Base-by-base conservation (phyloP, 495 filamentous ascomycete genomes). In the Hypoxylon crocopeplum region DNA sequence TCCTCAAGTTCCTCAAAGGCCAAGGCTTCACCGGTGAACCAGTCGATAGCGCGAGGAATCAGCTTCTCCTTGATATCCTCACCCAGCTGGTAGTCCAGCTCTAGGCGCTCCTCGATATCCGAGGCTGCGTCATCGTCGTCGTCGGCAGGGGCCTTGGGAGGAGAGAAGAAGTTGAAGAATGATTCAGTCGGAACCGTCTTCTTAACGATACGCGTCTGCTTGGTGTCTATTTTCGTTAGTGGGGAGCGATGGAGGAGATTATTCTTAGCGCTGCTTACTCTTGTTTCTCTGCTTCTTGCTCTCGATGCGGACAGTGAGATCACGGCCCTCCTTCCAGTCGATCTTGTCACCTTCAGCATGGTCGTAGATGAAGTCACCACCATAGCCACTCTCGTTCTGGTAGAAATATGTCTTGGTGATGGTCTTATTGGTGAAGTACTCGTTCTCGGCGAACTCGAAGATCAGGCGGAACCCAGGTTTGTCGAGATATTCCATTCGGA, bases 61-160 rank as follows among this genome's bases (percentile, higher is more conserved):
- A 99, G 83, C 77, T 99, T 99, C 83, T 99, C 95, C 81, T 99
- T 99, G 74, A 99, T 97, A 72, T 99, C 95, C 77, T 99, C 95
- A 49, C 95, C 95, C 39, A 99, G 89, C 74, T 97, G 93, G 72
- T 99, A 99, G 74, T 99, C 95, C 45, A 99, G 87, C 79, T 99
- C 95, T 20, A 99, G 83, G 56, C 95, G 93, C 79, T 96, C 93
- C 79, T 98, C 95, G 56, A 99, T 95, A 69, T 98, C 95, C 32
- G 85, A 88, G 29, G 88, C 83, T 48, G 88, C 85, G 57, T 96
- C 92, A 47, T 87, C 85, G 38, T 86, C 86, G 19, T 89, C 86
- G 22, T 88, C 86, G 32, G 77, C 80, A 3, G 93, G 95, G 44
- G 91, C 87, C 76, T 91, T 90, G 2, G 95, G 95, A 5, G 94